Evolutionary conservation across 495 filamentous ascomycete species (phyloP), one percentile per base, ranked within the genome.

Genomic region (Apiosordaria backusii): DNA sequence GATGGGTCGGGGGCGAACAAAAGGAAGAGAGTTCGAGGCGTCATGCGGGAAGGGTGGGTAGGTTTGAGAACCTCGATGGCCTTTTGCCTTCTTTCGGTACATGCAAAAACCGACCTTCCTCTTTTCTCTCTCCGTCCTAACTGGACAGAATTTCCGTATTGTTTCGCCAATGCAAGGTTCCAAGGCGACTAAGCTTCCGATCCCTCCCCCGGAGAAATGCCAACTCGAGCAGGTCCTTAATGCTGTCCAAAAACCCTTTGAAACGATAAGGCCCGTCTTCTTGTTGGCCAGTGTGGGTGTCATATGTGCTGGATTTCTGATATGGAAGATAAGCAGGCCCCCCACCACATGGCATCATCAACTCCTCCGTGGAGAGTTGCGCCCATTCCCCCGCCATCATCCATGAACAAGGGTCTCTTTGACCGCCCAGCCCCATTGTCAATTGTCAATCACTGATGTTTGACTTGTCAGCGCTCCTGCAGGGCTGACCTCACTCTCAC

Each of bases 31-130:
- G 35, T 45, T 15, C 4, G n/a, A 16, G n/a, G 19, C 50, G 59
- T 57, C 16, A 29, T 18, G 61, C 5, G 24, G 24, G 21, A 54
- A 25, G 21, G 52, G 52, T 55, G 52, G 22, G n/a, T 23, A 55
- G 26, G 18, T 4, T 50, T 63, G 61, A 63, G 61, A 63, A 63
- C 61, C 61, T 63, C 61, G 50, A 63, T 63, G 61, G 61, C 50
- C 26, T 7, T 25, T 13, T 15, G 35, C 57, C 26, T 60, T 60
- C 22, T 29, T 18, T 35, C 26, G 25, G 22, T 57, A 45, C 35
- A 2, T 45, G 35, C 5, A 13, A 45, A 45, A 45, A 45, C 9
- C 35, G 35, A 45, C 35, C 35, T 45, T 45, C 35, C 35, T 45
- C 35, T 45, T 45, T 18, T 45, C 35, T 45, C 9, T 7, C 27